Evolutionary conservation across 179 eudicot species (phyloP).

Genomic region (Actinidia arguta): DNA sequence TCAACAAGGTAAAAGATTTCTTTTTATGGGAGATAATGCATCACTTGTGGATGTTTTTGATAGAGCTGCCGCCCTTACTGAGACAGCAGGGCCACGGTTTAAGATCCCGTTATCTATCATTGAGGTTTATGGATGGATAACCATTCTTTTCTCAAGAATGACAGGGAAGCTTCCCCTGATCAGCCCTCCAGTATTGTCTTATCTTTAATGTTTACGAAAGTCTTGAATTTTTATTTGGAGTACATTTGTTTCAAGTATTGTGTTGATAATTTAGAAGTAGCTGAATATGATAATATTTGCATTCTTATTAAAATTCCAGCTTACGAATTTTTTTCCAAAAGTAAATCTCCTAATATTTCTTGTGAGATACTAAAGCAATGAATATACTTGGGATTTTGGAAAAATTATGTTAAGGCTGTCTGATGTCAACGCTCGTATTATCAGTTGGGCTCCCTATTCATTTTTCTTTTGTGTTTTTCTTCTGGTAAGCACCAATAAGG

Average conservation of each 20-base stretch:
- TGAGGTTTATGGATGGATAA: slow-evolving; percentile 80
- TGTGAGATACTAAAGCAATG: background rate
- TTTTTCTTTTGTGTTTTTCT: background rate
- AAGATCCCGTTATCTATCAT: slow-evolving; percentile 60
- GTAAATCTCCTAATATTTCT: background rate
- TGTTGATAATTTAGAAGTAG: background rate
- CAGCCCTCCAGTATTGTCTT: slow-evolving; percentile 86
- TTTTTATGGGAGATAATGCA: slow-evolving; percentile 97
- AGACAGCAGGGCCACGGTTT: slow-evolving; percentile 67
- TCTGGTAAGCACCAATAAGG: background rate
- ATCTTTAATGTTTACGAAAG: background rate
- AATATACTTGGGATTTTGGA: no score
- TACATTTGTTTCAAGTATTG: background rate
- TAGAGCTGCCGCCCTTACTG: slow-evolving; percentile 69
- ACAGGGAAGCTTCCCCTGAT: slow-evolving; percentile 86
- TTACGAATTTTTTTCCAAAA: background rate
- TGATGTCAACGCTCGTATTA: background rate
- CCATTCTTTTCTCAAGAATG: slow-evolving; percentile 62
- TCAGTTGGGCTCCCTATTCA: background rate
- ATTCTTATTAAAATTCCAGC: background rate
- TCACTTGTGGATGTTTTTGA: slow-evolving; percentile 85
- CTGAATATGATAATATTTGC: background rate
- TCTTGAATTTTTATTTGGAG: background rate
- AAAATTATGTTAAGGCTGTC: background rate
- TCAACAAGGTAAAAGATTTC: slow-evolving; percentile 79